Conservation (phyloP, 164 flowering plant genomes). For the Magnolia officinalis region DNA sequence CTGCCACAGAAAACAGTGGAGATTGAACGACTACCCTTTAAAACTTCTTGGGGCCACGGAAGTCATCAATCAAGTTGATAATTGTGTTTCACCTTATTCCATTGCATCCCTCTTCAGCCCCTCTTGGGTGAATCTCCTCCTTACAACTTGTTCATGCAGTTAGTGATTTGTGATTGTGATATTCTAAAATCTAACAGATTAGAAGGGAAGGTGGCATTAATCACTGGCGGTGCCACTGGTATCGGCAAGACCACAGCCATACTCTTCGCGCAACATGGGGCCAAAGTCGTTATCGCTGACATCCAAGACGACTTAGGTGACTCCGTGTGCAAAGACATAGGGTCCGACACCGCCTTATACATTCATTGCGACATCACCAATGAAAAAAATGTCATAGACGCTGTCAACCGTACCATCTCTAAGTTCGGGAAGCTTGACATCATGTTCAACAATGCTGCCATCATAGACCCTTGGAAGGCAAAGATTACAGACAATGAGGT, state of each 20-base stretch:
- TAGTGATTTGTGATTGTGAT: not conserved
- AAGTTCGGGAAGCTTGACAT: slow-evolving; percentile 49
- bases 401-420: slow-evolving; percentile 29
- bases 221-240: slow-evolving; percentile 18
- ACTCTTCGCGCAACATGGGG: slow-evolving; percentile 11
- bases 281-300: slow-evolving; percentile 17
- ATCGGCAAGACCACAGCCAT: slow-evolving; percentile 12
- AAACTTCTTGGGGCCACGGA: too few relatives aligned
- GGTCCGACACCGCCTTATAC: slow-evolving; percentile 17
- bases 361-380: slow-evolving; percentile 43
- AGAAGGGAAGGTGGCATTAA: slow-evolving; percentile 19
- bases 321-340: slow-evolving; percentile 11
- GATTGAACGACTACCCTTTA: too few relatives aligned
- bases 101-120: not conserved
- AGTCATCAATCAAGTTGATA: too few relatives aligned
- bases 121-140: too few relatives aligned
- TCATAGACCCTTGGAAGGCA: slow-evolving; percentile 10
- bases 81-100: too few relatives aligned
- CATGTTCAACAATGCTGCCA: slow-evolving; percentile 54
- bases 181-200: slow-evolving; percentile 3
- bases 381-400: slow-evolving; percentile 30
- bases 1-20: too few relatives aligned
- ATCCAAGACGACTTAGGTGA: slow-evolving; percentile 13
- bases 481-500: slow-evolving; percentile 6
- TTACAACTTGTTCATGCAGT: not conserved